phyloP scores from a whole-genome alignment of 2,329 filamentous ascomycete genomes.

The Teratosphaeria epicoccoides region DNA sequence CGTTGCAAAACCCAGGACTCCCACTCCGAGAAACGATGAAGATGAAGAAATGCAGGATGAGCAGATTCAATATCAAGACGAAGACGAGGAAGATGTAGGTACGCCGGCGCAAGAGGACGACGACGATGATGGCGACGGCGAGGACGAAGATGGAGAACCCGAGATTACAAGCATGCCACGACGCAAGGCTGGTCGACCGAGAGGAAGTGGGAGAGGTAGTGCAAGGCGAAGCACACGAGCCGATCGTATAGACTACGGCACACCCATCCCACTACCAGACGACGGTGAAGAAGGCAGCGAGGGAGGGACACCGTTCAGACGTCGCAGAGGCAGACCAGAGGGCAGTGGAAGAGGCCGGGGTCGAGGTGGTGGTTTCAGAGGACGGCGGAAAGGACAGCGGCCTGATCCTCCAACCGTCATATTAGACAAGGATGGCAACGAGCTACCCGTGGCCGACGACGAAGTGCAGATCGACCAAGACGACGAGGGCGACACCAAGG shows the following conservation, averaged over 20 bases:
- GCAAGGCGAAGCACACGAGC: slow-evolving; percentile 29
- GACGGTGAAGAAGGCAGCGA: slow-evolving; percentile 35
- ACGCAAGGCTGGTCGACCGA: slow-evolving; percentile 18
- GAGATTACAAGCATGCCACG: slow-evolving; percentile 29
- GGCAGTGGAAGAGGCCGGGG: slow-evolving; percentile 21
- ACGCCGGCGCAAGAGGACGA: slow-evolving; percentile 13
- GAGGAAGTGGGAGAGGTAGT: slow-evolving; percentile 29
- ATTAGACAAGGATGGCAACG: slow-evolving; percentile 87
- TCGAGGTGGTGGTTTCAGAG: slow-evolving; percentile 55
- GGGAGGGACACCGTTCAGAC: slow-evolving; percentile 38
- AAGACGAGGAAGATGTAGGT: slow-evolving; percentile 17
- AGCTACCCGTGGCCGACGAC: slow-evolving; percentile 81
- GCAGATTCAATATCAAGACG: neutral
- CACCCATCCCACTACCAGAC: slow-evolving; percentile 34
- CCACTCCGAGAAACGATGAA: neutral
- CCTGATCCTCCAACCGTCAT: slow-evolving; percentile 66
- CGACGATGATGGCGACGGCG: slow-evolving; percentile 16
- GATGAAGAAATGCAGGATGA: slow-evolving; percentile 10
- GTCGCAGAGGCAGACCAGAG: slow-evolving; percentile 40
- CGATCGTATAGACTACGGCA: slow-evolving; percentile 64
- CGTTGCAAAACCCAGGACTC: neutral
- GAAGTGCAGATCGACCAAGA: slow-evolving; percentile 85
- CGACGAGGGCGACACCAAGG: slow-evolving; percentile 79
- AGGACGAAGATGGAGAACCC: slow-evolving; percentile 14
- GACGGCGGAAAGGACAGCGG: slow-evolving; percentile 59